Base-by-base conservation (phyloP, 1,139 yeast genomes). In the Candida sanyaensis region DNA sequence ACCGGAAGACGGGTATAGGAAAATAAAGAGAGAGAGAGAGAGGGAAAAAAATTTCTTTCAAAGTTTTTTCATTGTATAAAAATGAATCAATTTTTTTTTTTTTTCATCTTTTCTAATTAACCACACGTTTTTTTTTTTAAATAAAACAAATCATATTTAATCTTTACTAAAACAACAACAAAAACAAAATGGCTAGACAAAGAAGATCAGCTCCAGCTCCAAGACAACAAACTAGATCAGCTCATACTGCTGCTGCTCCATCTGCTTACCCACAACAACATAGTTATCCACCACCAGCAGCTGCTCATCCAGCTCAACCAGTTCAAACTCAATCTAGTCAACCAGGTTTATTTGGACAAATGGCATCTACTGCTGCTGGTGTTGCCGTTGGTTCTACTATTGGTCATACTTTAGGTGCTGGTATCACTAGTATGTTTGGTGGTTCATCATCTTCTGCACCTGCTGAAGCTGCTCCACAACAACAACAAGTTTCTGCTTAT, bases 341-440 rank as follows among this genome's bases (percentile, higher is more conserved):
- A 30, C 98, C 99, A 45, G 97, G 98, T 59, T 65, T 93, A 66
- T 92, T 93, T 64, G 88, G 95, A 51, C 96, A 93, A 73, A 93
- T 93, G 98, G 98, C 98, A 30, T 80, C 96, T 41, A 93, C 99
- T 48, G 99, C 99, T 51, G 99, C 98, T 47, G 99, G 99, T 82
- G 99, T 93, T 34, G 99, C 98, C 45, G 97, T 93, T 50, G 99
- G 99, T 62, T 88, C 97, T 49, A 86, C 98, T 55, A 84, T 92
- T 51, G 99, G 99, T 52, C 99, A 93, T 78, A 90, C 98, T 44
- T 60, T 93, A 53, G 97, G 98, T 71, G 96, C 96, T 50, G 98
- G 98, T 61, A 76, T 93, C 60, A 84, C 96, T 47, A 78, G 90
- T 45, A 71, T 93, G 78, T 92, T 93, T 64, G 92, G 96, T 47